Conservation (phyloP, 2,329 filamentous ascomycete species). For the Claviceps spartinae region DNA sequence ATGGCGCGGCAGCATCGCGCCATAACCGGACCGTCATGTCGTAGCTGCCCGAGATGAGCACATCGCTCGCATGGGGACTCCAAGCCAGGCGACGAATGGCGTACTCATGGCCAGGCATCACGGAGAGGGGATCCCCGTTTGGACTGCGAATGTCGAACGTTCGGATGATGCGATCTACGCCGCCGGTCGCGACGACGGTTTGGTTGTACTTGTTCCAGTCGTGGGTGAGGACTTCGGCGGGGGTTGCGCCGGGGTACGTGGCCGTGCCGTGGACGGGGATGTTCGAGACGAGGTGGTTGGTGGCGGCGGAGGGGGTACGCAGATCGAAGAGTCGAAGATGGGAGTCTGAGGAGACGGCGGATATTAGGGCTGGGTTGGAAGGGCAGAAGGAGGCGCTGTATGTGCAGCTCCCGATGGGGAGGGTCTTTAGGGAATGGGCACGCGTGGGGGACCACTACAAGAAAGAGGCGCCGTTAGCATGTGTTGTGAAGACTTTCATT, state of each 20-base stretch:
- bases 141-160: constrained; percentile 83
- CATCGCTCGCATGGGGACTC: constrained; percentile 86
- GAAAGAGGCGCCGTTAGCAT: not conserved
- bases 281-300: constrained; percentile 72
- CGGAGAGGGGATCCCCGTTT: constrained; percentile 52
- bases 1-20: constrained; percentile 53
- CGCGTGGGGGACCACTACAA: constrained; percentile 69
- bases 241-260: constrained; percentile 28
- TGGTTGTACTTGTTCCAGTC: constrained; percentile 99
- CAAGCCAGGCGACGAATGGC: constrained; percentile 76
- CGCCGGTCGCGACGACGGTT: constrained; percentile 70
- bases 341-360: constrained; percentile 78
- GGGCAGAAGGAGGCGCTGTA: constrained; percentile 89
- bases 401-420: constrained; percentile 86
- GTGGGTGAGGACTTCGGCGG: constrained; percentile 78
- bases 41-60: constrained; percentile 81
- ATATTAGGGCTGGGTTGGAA: constrained; percentile 72
- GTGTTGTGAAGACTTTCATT: too few species aligned
- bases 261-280: constrained; percentile 65
- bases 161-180: constrained; percentile 75
- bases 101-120: constrained; percentile 80
- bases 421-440: constrained; percentile 60
- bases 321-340: constrained; percentile 86
- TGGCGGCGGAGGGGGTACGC: constrained; percentile 69
- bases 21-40: constrained; percentile 96